Evolutionary conservation across 2,329 filamentous ascomycete genomes (phyloP), one percentile per base, ranked within the genome.

Genomic region (Nannizziopsis arthrosporioides): DNA sequence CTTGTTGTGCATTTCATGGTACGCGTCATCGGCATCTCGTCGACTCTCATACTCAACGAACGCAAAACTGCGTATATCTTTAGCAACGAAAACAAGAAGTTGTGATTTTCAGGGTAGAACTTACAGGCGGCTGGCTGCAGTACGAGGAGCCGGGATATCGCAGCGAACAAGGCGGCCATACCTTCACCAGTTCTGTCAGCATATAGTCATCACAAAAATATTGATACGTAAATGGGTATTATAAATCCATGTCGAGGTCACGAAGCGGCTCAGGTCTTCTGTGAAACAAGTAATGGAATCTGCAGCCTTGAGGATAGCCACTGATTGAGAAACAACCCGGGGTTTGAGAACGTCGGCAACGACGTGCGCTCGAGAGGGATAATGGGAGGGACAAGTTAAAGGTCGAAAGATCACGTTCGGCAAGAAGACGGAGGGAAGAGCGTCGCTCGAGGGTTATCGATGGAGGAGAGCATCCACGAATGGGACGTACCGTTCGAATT

Each of bases 1-100:
- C 80, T 95, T 95, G 75, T 96, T 96, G 66, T 98, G 92, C 92
- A 98, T 98, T 73, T 98, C 92, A 68, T 98, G 87, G 67, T 98
- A 98, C 42, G 92, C 92, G 72, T 98, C 92, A 68, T 98, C 92
- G 55, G 92, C 89, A 75, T 98, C 92, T 59, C 92, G 89, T 61
- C 90, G 86, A 68, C 89, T 93, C 74, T 98, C 92, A 69, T 98
- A 98, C 72, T 98, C 92, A 56, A 98, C 92, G 67, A 98, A 98
- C 34, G 92, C 92, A 68, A 98, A 98, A 58, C 92, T 81, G 58
- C 54, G 55, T 54, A 51, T 31, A 12, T 14, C 11, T 27, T 44
- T 40, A 40, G 30, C n/a, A 35, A 8, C 18, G n/a, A 30, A 3
- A 2, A 4, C 3, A 3, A 1, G 7, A 5, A 8, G 7, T 11